These are phyloP conservation scores for Mortierella sp. DNA, from an alignment of 371 early-diverging fungal species.

Conservation along the genomic window DNA sequence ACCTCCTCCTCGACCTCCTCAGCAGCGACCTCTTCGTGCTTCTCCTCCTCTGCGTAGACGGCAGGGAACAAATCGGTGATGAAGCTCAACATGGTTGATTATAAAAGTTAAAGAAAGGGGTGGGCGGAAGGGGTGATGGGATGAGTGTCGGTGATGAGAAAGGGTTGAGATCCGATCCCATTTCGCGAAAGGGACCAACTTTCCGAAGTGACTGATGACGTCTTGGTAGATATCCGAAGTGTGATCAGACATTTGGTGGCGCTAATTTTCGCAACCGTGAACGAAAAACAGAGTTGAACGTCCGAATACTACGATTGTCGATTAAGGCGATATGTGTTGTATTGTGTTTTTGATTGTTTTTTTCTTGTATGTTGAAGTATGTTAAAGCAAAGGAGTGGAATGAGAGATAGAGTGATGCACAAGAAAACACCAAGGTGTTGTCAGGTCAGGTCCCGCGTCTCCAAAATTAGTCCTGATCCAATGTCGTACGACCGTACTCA, in stretches of 20 bases:
- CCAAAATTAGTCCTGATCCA: conserved; percentile 31
- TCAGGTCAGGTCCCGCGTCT: background rate
- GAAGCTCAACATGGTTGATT: conserved; percentile 46
- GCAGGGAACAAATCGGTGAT: conserved; percentile 53
- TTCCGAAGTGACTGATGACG: background rate
- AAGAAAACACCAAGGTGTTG: background rate
- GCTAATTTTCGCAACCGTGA: too few relatives aligned
- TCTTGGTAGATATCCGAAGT: background rate
- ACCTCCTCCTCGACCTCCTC: conserved; percentile 27
- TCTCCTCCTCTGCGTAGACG: conserved; percentile 49
- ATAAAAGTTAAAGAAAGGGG: background rate
- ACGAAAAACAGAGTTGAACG: too few relatives aligned
- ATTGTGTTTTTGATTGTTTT: too few relatives aligned
- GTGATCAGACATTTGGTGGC: background rate
- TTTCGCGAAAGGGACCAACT: background rate
- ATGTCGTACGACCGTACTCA: conserved; percentile 47
- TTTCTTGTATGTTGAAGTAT: too few relatives aligned
- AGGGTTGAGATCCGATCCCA: background rate
- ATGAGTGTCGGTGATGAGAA: conserved; percentile 14
- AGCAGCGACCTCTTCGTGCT: conserved; percentile 27
- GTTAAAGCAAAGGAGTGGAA: too few relatives aligned
- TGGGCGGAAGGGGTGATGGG: background rate
- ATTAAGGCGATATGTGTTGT: too few relatives aligned
- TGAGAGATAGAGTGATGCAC: background rate
- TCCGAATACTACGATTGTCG: too few relatives aligned